These are phyloP conservation scores for Ligustrum vulgare DNA, from an alignment of 257 asterid genomes.

Conservation along the genomic window DNA sequence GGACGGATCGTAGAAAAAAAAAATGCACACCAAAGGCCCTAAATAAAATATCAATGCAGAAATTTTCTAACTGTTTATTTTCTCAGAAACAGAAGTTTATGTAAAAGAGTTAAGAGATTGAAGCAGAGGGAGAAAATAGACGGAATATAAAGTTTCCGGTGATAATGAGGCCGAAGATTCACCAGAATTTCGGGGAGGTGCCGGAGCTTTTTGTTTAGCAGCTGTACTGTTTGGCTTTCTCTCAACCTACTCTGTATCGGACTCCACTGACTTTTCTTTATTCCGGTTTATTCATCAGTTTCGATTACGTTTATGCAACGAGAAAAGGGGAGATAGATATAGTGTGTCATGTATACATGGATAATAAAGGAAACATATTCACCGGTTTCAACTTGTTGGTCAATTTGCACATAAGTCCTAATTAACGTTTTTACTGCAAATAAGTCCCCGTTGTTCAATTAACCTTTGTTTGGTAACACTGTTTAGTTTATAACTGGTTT, in stretches of 20 bases:
- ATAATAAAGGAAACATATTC: neutral
- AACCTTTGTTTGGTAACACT: no score
- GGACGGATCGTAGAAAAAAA: constrained; percentile 32
- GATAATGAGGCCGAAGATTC: constrained; percentile 43
- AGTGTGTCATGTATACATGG: neutral
- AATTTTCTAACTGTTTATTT: constrained; percentile 13
- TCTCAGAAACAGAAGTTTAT: neutral
- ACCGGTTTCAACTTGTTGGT: neutral
- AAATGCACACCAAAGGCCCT: constrained; percentile 26
- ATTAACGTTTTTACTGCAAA: neutral
- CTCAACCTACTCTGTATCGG: constrained; percentile 64
- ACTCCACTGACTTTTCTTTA: constrained; percentile 53
- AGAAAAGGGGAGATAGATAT: neutral
- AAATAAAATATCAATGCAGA: constrained; percentile 3
- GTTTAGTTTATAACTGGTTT: no score
- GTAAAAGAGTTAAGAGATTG: neutral
- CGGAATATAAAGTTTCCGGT: constrained; percentile 27
- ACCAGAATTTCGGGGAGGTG: constrained; percentile 28
- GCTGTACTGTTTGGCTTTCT: constrained; percentile 20
- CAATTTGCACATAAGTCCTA: neutral
- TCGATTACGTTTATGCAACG: constrained; percentile 49
- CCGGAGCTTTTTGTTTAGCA: constrained; percentile 3
- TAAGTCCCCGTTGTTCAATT: neutral
- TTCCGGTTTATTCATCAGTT: constrained; percentile 54
- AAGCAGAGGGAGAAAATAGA: no score